Percentiles rank a stretch among this genome's conserved stretches.
phyloP scores from a whole-genome alignment of 495 filamentous ascomycete genomes.

The Penicillium paxilli region DNA sequence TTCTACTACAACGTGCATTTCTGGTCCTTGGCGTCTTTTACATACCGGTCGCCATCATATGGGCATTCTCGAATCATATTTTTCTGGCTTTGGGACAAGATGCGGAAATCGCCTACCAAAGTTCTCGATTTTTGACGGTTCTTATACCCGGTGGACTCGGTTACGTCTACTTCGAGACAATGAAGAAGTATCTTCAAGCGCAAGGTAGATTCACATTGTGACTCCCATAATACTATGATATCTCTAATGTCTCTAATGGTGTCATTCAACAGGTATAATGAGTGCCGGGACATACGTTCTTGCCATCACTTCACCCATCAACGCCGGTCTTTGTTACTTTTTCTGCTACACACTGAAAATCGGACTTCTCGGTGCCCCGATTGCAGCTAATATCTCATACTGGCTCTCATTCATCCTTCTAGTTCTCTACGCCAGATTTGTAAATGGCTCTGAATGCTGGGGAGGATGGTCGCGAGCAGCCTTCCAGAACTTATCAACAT shows the following conservation, averaged over 20 bases:
- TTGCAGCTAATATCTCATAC: slow-evolving; percentile 84
- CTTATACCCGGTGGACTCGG: slow-evolving; percentile 85
- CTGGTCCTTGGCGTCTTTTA: slow-evolving; percentile 75
- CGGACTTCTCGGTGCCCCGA: slow-evolving; percentile 75
- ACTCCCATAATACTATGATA: background rate
- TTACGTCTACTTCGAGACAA: slow-evolving; percentile 87
- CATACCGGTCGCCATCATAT: slow-evolving; percentile 70
- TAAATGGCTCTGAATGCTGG: slow-evolving; percentile 77
- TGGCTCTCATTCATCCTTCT: slow-evolving; percentile 83
- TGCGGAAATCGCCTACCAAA: slow-evolving; percentile 72
- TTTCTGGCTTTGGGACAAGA: slow-evolving; percentile 80
- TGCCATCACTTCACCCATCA: slow-evolving; percentile 78
- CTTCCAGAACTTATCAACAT: slow-evolving; percentile 65
- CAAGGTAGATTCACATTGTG: slow-evolving; percentile 56
- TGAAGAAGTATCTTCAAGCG: slow-evolving; percentile 92
- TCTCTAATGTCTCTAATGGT: background rate
- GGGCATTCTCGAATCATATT: slow-evolving; percentile 74
- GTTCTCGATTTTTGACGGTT: slow-evolving; percentile 71
- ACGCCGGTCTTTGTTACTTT: slow-evolving; percentile 73
- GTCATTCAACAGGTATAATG: slow-evolving; percentile 66
- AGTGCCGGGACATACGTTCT: slow-evolving; percentile 85
- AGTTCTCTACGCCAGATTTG: slow-evolving; percentile 70
- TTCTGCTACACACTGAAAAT: slow-evolving; percentile 72
- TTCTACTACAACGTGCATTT: slow-evolving; percentile 79
- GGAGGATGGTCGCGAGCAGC: slow-evolving; percentile 73